phyloP scores from a whole-genome alignment of 306 rosid genomes.

The Malus domestica region DNA sequence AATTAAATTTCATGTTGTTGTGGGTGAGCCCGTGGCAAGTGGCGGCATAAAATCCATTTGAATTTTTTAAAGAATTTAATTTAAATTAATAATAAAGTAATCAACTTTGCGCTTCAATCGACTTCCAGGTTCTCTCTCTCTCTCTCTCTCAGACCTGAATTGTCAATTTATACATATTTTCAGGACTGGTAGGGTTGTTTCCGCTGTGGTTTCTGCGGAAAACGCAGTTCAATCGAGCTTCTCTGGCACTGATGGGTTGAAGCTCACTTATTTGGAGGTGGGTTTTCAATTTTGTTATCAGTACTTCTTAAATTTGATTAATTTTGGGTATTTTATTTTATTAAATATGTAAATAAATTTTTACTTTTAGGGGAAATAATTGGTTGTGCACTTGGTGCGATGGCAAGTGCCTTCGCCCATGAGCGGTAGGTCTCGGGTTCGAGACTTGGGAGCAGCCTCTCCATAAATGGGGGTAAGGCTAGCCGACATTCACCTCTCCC shows the following conservation, averaged over 20 bases:
- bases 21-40: conserved; percentile 31
- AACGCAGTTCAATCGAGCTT: conserved; percentile 42
- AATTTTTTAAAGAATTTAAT: neutral
- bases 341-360: neutral
- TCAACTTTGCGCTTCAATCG: neutral
- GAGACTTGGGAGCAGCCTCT: no score
- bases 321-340: conserved; percentile 8
- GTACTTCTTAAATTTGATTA: conserved; percentile 15
- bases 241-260: conserved; percentile 50
- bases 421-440: no score
- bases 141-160: conserved; percentile 1
- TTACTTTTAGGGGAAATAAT: conserved; percentile 20
- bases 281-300: conserved; percentile 20
- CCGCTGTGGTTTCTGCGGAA: conserved; percentile 63
- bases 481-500: no score
- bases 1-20: neutral
- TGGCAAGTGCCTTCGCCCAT: no score
- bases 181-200: conserved; percentile 38
- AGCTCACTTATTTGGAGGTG: conserved; percentile 84
- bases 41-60: conserved; percentile 26
- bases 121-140: conserved; percentile 34
- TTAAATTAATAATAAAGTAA: neutral
- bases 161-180: neutral
- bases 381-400: no score
- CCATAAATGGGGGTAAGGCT: no score